These are phyloP conservation scores for Malassezia globosa DNA, from an alignment of 1,284 basidiomycete genomes.

Conservation along the genomic window DNA sequence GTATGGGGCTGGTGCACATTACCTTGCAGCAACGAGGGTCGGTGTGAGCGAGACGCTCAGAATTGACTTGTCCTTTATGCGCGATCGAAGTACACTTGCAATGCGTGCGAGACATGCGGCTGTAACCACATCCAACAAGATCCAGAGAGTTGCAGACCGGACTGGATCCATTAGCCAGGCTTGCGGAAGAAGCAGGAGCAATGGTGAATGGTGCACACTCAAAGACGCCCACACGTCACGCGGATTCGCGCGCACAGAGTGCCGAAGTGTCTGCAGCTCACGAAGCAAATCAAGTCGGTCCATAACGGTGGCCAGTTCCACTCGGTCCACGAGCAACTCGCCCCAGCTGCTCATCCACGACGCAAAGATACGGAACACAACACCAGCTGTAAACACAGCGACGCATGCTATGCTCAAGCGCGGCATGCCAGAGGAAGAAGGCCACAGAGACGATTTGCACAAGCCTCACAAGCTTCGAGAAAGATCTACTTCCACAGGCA, in stretches of 20 bases:
- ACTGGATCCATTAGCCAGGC: background rate
- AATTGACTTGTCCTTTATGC: background rate
- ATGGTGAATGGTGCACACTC: slow-evolving; percentile 13
- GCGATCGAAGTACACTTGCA: background rate
- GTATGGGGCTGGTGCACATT: too few relatives aligned
- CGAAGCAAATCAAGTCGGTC: slow-evolving; percentile 11
- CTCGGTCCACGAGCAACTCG: background rate
- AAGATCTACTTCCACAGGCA: too few relatives aligned
- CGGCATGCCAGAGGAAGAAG: too few relatives aligned
- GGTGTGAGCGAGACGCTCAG: background rate
- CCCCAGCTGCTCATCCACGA: slow-evolving; percentile 13
- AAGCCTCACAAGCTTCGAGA: too few relatives aligned
- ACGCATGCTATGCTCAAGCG: background rate
- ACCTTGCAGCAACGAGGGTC: slow-evolving; percentile 7
- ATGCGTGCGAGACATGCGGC: slow-evolving; percentile 3
- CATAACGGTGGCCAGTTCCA: slow-evolving; percentile 7
- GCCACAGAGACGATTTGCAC: too few relatives aligned
- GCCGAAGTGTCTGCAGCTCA: background rate
- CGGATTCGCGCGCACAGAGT: background rate
- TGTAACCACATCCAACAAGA: slow-evolving; percentile 2
- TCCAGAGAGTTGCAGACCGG: slow-evolving; percentile 4
- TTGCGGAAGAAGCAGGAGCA: slow-evolving; percentile 4
- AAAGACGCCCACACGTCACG: slow-evolving; percentile 8
- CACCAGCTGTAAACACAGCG: background rate
- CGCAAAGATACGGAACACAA: background rate